Evolutionary conservation across 345 rosid species (phyloP).

Genomic region (Acer yangbiense): DNA sequence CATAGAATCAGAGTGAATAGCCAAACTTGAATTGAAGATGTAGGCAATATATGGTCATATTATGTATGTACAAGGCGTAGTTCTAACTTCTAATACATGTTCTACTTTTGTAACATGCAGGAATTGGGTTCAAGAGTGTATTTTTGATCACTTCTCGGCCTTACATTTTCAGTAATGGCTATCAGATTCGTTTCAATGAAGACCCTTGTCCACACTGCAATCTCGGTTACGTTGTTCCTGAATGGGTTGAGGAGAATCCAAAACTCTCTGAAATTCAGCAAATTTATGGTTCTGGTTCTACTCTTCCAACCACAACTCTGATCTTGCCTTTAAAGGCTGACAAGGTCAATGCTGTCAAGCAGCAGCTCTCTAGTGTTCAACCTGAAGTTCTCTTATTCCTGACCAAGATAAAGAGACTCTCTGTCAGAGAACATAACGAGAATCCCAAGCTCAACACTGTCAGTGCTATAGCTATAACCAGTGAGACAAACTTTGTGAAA

Average conservation of each 20-base stretch:
- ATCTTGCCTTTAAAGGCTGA: conserved; percentile 68
- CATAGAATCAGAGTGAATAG: no score
- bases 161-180: conserved; percentile 68
- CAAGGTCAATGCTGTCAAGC: conserved; percentile 65
- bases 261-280: conserved; percentile 43
- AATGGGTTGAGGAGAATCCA: conserved; percentile 72
- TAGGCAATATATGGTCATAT: no score
- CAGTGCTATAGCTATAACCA: conserved; percentile 52
- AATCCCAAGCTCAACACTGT: conserved; percentile 45
- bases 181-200: conserved; percentile 63
- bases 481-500: conserved; percentile 45
- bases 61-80: neutral
- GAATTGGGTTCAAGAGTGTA: conserved; percentile 76
- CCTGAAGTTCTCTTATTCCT: conserved; percentile 71
- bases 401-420: conserved; percentile 63
- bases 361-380: conserved; percentile 64
- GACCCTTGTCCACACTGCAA: conserved; percentile 61
- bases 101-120: conserved; percentile 28
- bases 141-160: conserved; percentile 60
- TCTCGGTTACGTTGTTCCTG: conserved; percentile 75
- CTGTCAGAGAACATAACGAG: conserved; percentile 56
- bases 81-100: neutral
- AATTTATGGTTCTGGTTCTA: conserved; percentile 48
- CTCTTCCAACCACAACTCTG: conserved; percentile 56
- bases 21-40: no score